Evolutionary conservation across 768 basidiomycete genomes (phyloP), one percentile per base, ranked within the genome.

Genomic region (Astraeus odoratus): DNA sequence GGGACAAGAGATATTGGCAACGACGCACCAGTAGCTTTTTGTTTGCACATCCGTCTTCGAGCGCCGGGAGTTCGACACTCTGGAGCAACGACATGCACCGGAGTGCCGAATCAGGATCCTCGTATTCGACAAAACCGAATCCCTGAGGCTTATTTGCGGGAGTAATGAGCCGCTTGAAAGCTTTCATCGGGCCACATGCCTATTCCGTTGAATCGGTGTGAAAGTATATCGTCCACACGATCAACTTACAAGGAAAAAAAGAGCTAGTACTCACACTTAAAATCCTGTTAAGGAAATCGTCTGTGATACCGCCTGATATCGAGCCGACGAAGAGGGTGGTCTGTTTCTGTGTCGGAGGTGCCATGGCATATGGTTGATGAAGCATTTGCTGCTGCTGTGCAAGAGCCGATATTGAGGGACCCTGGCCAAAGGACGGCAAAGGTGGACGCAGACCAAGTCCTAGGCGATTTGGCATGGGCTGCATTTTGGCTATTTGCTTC

Each of bases 81-180:
- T 86, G 80, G 51, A 88, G 67, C 48, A 86, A 71, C 25, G 69
- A 65, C 53, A 86, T 65, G 34, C 81, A 89, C 50, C 94, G 75
- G 49, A 94, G 66, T 3, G 96, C 93, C 49, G 85, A 81, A 60
- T 94, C 88, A 12, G 95, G 90, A 44, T 94, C 94, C 60, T 94
- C 88, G 59, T 79, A 98, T 63, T 95, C 89, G 39, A 91, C 95
- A 65, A 98, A 99, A 8, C 94, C 96, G 59, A 98, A 98, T 3
- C 91, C 92, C 69, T 94, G 89, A 5, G 94, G 87, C 63, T 94
- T 90, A 57, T 94, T 90, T 15, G 87, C 83, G 20, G 92, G 89
- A 2, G 92, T 94, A 37, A 89, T 87, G 19, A 94, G 80, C 13
- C 94, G 83, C 56, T 94, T 97, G 69, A 99, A 88, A 1, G 88